Evolutionary conservation across 164 flowering plant species (phyloP).

Genomic region (Annona squamosa): DNA sequence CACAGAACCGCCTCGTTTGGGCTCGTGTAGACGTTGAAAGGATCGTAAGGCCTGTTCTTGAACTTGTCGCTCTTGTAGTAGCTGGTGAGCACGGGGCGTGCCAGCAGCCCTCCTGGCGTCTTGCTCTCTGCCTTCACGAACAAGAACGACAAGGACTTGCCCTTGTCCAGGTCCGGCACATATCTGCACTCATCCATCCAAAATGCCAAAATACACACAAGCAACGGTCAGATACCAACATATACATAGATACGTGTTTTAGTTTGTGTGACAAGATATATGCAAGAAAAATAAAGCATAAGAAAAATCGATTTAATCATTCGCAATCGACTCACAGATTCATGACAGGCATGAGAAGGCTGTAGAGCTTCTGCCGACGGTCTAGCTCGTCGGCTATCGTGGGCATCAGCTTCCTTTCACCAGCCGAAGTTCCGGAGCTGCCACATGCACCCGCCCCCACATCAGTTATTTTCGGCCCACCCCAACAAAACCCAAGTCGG

Average conservation of each 20-base stretch:
- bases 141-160: slow-evolving; percentile 34
- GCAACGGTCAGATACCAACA: not conserved
- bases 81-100: slow-evolving; percentile 38
- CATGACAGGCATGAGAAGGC: slow-evolving; percentile 43
- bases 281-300: too few species aligned
- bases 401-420: slow-evolving; percentile 41
- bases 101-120: slow-evolving; percentile 38
- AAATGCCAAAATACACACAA: not conserved
- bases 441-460: not conserved
- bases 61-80: slow-evolving; percentile 38
- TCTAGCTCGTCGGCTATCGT: slow-evolving; percentile 32
- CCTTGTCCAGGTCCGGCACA: slow-evolving; percentile 38
- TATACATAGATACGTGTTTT: not conserved
- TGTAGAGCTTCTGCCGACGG: slow-evolving; percentile 33
- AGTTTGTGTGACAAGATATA: not conserved
- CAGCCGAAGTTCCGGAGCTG: slow-evolving; percentile 46
- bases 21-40: slow-evolving; percentile 37
- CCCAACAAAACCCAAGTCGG: not conserved
- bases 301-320: too few species aligned
- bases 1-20: slow-evolving; percentile 42
- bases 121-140: slow-evolving; percentile 30
- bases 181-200: slow-evolving; percentile 18
- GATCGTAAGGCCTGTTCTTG: slow-evolving; percentile 29
- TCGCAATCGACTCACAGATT: slow-evolving; percentile 23
- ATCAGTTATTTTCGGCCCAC: not conserved